Evolutionary conservation across 805 yeast genomes (phyloP).

Genomic region (Middelhovenomyces tepae): DNA sequence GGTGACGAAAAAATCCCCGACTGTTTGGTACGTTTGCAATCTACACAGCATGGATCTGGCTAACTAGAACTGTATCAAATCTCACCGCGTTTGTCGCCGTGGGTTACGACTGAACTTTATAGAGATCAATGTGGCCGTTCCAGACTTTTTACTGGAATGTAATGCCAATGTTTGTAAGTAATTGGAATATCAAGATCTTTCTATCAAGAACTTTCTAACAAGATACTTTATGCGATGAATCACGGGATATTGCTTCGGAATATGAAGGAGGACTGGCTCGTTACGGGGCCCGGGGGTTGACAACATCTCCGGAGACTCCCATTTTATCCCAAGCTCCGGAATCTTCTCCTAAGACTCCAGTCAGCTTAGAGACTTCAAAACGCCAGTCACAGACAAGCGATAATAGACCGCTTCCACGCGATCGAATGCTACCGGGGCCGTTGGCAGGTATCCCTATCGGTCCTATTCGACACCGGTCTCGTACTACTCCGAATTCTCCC

Average conservation of each 20-base stretch:
- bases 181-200: background rate
- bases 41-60: constrained; percentile 1
- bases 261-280: constrained; percentile 2
- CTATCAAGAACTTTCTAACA: background rate
- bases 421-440: too few relatives aligned
- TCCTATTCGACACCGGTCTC: too few relatives aligned
- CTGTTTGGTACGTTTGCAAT: background rate
- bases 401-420: too few relatives aligned
- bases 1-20: background rate
- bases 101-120: constrained; percentile 11
- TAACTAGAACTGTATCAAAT: constrained; percentile 10
- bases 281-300: background rate
- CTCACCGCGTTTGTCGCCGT: constrained; percentile 9
- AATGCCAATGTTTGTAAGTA: background rate
- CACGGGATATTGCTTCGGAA: constrained; percentile 6
- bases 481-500: too few relatives aligned
- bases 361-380: background rate
- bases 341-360: constrained; percentile 2
- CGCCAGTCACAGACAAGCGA: too few relatives aligned
- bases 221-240: constrained; percentile 5
- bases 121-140: constrained; percentile 10
- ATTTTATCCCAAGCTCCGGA: constrained; percentile 1
- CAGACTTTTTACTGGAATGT: constrained; percentile 3
- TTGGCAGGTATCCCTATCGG: too few relatives aligned
- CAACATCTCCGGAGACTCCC: background rate